Conservation (phyloP, 2,329 filamentous ascomycete species). For the Colletotrichum plurivorum region DNA sequence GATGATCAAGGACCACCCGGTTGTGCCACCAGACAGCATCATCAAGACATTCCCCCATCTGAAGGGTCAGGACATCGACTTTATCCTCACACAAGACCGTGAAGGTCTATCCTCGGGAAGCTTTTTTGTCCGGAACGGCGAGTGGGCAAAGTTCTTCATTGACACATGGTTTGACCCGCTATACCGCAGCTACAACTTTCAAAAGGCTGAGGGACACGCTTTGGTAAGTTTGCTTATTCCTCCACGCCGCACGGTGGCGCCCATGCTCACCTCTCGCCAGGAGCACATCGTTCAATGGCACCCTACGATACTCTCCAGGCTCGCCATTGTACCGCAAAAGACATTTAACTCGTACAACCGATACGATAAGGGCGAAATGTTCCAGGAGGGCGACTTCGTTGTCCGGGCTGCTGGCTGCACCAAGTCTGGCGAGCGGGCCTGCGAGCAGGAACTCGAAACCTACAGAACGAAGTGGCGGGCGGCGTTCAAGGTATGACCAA, state of each 20-base stretch:
- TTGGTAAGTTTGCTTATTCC: constrained; percentile 71
- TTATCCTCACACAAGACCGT: constrained; percentile 88
- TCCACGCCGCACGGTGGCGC: not conserved
- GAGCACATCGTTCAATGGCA: constrained; percentile 97
- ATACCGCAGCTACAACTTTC: constrained; percentile 95
- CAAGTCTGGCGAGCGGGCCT: constrained; percentile 69
- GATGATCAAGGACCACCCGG: constrained; percentile 88
- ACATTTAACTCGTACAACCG: constrained; percentile 84
- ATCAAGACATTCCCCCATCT: constrained; percentile 93
- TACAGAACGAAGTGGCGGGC: constrained; percentile 64
- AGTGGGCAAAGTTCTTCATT: constrained; percentile 93
- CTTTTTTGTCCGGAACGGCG: constrained; percentile 84
- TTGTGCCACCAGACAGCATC: constrained; percentile 96
- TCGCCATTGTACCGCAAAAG: constrained; percentile 91
- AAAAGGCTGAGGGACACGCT: constrained; percentile 93
- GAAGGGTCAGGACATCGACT: constrained; percentile 81
- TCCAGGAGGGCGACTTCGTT: constrained; percentile 87
- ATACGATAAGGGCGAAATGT: constrained; percentile 68
- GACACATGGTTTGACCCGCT: constrained; percentile 97
- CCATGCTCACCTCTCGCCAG: constrained; percentile 56
- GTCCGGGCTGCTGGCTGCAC: constrained; percentile 84
- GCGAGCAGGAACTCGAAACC: constrained; percentile 77
- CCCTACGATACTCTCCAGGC: constrained; percentile 90
- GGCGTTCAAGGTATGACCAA: constrained; percentile 57
- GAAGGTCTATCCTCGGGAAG: constrained; percentile 83